A percentile compares a stretch with the other conserved stretches of the same genome.
phyloP scores from a whole-genome alignment of 2,329 filamentous ascomycete genomes.

The Sarocladium oryzae region DNA sequence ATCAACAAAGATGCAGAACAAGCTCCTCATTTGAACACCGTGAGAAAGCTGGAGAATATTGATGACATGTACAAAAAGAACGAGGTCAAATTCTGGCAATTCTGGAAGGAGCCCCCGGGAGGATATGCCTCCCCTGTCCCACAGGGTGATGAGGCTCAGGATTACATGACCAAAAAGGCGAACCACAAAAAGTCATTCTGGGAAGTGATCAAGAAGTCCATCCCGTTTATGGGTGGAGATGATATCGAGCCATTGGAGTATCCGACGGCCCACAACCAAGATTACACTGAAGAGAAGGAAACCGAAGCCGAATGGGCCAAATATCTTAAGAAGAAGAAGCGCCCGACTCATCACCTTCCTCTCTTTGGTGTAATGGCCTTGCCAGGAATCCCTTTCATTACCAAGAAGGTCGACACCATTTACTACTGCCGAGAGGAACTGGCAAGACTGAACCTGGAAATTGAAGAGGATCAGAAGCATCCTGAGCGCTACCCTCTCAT shows the following conservation, averaged over 20 bases:
- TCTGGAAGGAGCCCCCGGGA: slow-evolving; percentile 58
- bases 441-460: slow-evolving; percentile 82
- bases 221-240: slow-evolving; percentile 43
- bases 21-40: slow-evolving; percentile 36
- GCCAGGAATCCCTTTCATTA: slow-evolving; percentile 69
- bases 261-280: slow-evolving; percentile 53
- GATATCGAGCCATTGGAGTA: slow-evolving; percentile 48
- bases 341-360: slow-evolving; percentile 77
- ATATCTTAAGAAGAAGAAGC: slow-evolving; percentile 73
- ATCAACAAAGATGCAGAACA: slow-evolving; percentile 1
- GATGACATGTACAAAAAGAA: slow-evolving; percentile 43
- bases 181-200: slow-evolving; percentile 41
- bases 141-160: slow-evolving; percentile 43
- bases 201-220: slow-evolving; percentile 39
- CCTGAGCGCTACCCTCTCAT: slow-evolving; percentile 83
- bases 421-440: slow-evolving; percentile 84
- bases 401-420: slow-evolving; percentile 91
- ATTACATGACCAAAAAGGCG: slow-evolving; percentile 23
- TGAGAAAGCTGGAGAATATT: slow-evolving; percentile 41
- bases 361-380: slow-evolving; percentile 60
- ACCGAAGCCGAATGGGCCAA: slow-evolving; percentile 71
- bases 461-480: slow-evolving; percentile 81
- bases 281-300: slow-evolving; percentile 50
- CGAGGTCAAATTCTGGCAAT: slow-evolving; percentile 50
- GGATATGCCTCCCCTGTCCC: slow-evolving; percentile 56